These are phyloP conservation scores for Rhodocollybia butyracea DNA, from an alignment of 768 basidiomycete species.

Conservation along the genomic window DNA sequence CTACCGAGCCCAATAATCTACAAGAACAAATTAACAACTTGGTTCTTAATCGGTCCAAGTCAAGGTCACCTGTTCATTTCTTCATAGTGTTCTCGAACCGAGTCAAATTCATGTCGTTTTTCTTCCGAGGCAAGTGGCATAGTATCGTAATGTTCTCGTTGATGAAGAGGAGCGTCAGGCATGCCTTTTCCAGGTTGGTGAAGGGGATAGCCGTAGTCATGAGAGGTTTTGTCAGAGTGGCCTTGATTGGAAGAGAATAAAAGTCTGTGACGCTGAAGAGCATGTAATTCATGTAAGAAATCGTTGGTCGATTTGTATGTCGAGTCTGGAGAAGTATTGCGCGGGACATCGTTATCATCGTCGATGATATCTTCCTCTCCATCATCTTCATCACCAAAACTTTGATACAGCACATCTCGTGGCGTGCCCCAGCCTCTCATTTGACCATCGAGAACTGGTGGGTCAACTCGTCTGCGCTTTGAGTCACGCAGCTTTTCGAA, in stretches of 20 bases:
- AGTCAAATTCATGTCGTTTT: slow-evolving; percentile 34
- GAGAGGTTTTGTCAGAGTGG: too few species aligned
- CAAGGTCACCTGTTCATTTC: slow-evolving; percentile 52
- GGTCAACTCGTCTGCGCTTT: slow-evolving; percentile 54
- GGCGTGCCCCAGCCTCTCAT: slow-evolving; percentile 42
- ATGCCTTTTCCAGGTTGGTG: not conserved
- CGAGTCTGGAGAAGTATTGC: slow-evolving; percentile 17
- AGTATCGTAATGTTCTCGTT: not conserved
- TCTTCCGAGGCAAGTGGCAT: not conserved
- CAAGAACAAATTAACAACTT: slow-evolving; percentile 4
- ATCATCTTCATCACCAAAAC: slow-evolving; percentile 28
- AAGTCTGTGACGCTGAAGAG: slow-evolving; percentile 62
- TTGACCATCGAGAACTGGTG: slow-evolving; percentile 52
- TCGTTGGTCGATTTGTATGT: slow-evolving; percentile 63
- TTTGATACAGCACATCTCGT: slow-evolving; percentile 30
- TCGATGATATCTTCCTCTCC: slow-evolving; percentile 6
- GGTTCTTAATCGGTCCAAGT: not conserved
- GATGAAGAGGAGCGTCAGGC: not conserved
- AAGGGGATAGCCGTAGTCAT: not conserved
- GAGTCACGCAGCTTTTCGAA: slow-evolving; percentile 26
- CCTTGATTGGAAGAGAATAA: slow-evolving; percentile 27
- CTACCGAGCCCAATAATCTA: slow-evolving; percentile 62
- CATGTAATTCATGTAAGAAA: slow-evolving; percentile 63
- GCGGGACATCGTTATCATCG: not conserved
- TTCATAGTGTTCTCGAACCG: slow-evolving; percentile 60